These are phyloP conservation scores for Telopea speciosissima DNA, from an alignment of 177 flowering plant species.

Conservation along the genomic window DNA sequence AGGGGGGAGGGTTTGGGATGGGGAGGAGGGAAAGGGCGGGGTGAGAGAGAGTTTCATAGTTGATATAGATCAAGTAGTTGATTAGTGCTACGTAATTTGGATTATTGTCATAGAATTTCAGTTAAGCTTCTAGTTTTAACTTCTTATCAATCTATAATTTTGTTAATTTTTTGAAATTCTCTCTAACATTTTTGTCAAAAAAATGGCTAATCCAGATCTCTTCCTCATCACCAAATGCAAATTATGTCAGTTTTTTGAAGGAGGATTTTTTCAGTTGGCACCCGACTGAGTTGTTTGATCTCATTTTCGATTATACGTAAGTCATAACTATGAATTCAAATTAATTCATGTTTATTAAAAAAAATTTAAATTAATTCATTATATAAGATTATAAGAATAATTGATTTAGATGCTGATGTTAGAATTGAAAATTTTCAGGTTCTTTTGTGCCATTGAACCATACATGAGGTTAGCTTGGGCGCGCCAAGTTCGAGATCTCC, in stretches of 20 bases:
- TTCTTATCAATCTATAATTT: no score
- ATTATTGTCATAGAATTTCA: no score
- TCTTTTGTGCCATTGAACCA: constrained; percentile 85
- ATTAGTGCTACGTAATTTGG: no score
- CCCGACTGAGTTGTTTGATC: constrained; percentile 64
- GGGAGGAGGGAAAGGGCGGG: no score
- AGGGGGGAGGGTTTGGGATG: no score
- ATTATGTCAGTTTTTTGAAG: constrained; percentile 40
- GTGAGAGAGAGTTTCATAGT: no score
- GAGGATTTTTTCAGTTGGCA: constrained; percentile 73
- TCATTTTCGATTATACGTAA: constrained; percentile 82
- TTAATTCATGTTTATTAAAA: no score
- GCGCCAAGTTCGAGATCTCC: constrained; percentile 29
- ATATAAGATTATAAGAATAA: background rate
- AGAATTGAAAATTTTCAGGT: constrained; percentile 37
- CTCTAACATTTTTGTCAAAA: background rate
- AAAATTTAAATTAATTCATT: no score
- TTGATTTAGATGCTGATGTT: constrained; percentile 2
- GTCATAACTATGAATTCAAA: constrained; percentile 15
- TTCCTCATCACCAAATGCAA: constrained; percentile 38
- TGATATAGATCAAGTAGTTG: no score
- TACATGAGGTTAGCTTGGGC: constrained; percentile 65
- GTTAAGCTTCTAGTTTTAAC: no score
- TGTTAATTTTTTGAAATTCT: background rate
- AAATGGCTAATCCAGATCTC: constrained; percentile 33